phyloP scores from a whole-genome alignment of 768 basidiomycete genomes.

The Ephemerocybe angulata region DNA sequence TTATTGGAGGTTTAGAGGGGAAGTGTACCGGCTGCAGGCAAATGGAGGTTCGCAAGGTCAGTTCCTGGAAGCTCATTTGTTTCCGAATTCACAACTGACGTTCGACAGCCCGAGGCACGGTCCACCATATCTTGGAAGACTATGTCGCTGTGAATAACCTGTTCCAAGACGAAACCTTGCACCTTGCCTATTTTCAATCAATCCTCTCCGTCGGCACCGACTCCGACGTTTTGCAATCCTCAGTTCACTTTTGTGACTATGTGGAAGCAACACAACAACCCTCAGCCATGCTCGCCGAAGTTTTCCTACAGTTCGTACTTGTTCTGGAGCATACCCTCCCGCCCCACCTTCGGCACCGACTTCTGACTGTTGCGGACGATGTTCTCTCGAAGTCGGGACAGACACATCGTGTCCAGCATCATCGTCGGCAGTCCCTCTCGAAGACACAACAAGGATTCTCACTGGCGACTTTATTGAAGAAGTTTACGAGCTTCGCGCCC shows the following conservation, averaged over 20 bases:
- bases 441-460: too few species aligned
- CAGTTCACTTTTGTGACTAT: neutral
- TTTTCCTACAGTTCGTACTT: slow-evolving; percentile 36
- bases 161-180: slow-evolving; percentile 25
- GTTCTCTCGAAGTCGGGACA: too few species aligned
- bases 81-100: neutral
- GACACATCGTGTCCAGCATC: too few species aligned
- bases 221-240: neutral
- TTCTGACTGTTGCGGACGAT: too few species aligned
- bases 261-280: slow-evolving; percentile 22
- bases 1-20: slow-evolving; percentile 57
- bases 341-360: too few species aligned
- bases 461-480: too few species aligned
- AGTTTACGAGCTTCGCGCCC: too few species aligned
- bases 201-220: slow-evolving; percentile 24
- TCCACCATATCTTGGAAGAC: neutral
- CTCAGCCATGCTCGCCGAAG: slow-evolving; percentile 21
- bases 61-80: neutral
- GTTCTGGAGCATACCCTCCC: too few species aligned
- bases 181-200: slow-evolving; percentile 43
- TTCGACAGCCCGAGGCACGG: neutral
- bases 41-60: neutral
- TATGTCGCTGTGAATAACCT: neutral
- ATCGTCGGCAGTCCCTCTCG: too few species aligned
- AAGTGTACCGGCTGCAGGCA: neutral